Base-by-base conservation (phyloP, 202 grass and related monocot species). In the Elaeis oleifera region DNA sequence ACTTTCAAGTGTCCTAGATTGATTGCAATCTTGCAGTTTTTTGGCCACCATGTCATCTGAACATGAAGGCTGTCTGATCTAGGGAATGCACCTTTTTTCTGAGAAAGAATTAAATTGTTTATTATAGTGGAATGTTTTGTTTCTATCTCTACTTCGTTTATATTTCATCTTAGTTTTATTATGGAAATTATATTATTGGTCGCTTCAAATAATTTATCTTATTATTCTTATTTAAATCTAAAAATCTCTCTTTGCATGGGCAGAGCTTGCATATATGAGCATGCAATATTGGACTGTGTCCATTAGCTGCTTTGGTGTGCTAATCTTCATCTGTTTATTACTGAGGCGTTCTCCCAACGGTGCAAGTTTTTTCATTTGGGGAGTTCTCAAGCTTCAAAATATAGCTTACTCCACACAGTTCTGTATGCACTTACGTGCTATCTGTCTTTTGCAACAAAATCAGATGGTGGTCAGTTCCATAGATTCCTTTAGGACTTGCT, bases 231-330 rank as follows among this genome's bases (percentile, higher is more conserved):
- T 63, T 18, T 5, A 44, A 20, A 48, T 60, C 5, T 5, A 25
- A 18, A 72, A 18, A 20, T 20, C 7, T 15, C 25, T 68, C 5
- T 56, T 75, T 82, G 32, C 36, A 26, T 81, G 60, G 32, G 39
- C 69, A 99, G 94, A 94, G 65, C 59, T 87, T 65, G 54, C 71
- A 29, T 81, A 89, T 72, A 78, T 89, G 15, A 78, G 85, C 50
- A 94, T 92, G 88, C 88, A 89, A 58, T 94, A 89, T 76, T 99
- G 88, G 88, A 87, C 75, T 15, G 77, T 64, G 29, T 94, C 88
- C 22, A 59, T 78, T 31, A 72, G 85, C 69, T 92, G 88, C 60
- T 78, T 84, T 53, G 60, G 77, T 54, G 75, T 92, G 76, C 58
- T 99, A 73, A 60, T 73, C 49, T 99, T 86, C 65, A 84, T 99